Evolutionary conservation across 371 early-diverging fungal species (phyloP), one percentile per base, ranked within the genome.

Genomic region (Zopfochytrium polystomum): DNA sequence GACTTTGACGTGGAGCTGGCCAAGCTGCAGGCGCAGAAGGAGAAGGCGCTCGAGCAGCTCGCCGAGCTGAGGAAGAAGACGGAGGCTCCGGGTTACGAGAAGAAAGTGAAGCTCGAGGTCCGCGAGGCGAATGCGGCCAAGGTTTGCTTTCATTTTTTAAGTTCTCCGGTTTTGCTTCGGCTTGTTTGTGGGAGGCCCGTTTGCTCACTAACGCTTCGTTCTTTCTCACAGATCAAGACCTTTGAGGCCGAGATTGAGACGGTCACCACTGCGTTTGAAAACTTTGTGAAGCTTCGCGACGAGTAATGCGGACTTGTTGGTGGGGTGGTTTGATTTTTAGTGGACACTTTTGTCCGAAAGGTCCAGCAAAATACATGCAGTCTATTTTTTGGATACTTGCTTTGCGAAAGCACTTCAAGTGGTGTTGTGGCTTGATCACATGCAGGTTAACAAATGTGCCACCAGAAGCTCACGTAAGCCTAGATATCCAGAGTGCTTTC

Each of bases 1-100:
- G 86, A 91, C 67, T 82, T 92, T 59, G 87, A 85, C 59, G 81
- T 79, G 30, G 92, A 92, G 72, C 77, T 92, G 33, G 63, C 63
- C 48, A 90, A 90, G 72, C 70, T 90, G 48, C 76, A 85, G 58
- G 76, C 76, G 66, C 88, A 89, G 73, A 52, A 85, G 35, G 71
- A 62, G 55, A 90, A 88, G 76, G 75, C 80, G 9, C 57, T 67
- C 33, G 79, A 83, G 62, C 66, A 74, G 13, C 65, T 73, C 54
- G 76, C 75, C 11, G 75, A 71, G n/a, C 68, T 82, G 34, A 45
- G 62, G 35, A 81, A 83, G 68, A 85, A 84, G 71, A 85, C 74
- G 34, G 53, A 67, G 58, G 74, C 78, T n/a, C 70, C 83, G 6
- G 86, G 82, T 31, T 91, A 91, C 66, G 66, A 72, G 63, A 67